phyloP scores from a whole-genome alignment of 352 stramenopile species.

The Nothophytophthora sp. region DNA sequence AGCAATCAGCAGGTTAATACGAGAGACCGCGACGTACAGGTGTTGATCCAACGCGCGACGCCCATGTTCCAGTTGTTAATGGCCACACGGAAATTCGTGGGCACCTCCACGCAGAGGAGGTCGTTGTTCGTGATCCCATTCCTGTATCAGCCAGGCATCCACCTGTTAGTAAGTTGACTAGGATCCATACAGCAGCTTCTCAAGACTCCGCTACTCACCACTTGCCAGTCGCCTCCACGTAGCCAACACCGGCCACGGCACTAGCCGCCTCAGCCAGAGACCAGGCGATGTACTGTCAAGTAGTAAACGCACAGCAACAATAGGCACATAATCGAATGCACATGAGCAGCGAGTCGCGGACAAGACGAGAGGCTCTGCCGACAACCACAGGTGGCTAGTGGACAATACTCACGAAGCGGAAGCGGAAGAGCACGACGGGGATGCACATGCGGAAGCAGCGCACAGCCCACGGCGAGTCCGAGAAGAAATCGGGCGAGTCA shows the following conservation, averaged over 20 bases:
- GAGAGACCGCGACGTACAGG: conserved; percentile 43
- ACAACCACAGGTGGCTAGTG: neutral
- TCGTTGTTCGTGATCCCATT: conserved; percentile 89
- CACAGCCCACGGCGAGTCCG: conserved; percentile 51
- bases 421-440: conserved; percentile 78
- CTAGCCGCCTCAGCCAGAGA: conserved; percentile 79
- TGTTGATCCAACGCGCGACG: conserved; percentile 86
- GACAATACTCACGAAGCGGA: conserved; percentile 68
- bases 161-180: no score
- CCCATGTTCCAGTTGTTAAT: conserved; percentile 92
- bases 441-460: conserved; percentile 79
- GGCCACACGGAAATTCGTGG: conserved; percentile 83
- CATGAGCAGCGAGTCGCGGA: no score
- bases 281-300: conserved; percentile 81
- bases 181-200: neutral
- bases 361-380: neutral
- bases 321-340: neutral
- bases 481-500: conserved; percentile 74
- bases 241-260: conserved; percentile 76
- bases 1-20: neutral
- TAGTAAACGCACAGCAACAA: neutral
- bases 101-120: conserved; percentile 81
- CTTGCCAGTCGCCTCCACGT: conserved; percentile 75
- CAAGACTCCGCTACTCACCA: conserved; percentile 35
- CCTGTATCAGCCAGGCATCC: conserved; percentile 25